Evolutionary conservation across 2,329 filamentous ascomycete genomes (phyloP), one percentile per base, ranked within the genome.

Genomic region (Sordariomycetes sp.): DNA sequence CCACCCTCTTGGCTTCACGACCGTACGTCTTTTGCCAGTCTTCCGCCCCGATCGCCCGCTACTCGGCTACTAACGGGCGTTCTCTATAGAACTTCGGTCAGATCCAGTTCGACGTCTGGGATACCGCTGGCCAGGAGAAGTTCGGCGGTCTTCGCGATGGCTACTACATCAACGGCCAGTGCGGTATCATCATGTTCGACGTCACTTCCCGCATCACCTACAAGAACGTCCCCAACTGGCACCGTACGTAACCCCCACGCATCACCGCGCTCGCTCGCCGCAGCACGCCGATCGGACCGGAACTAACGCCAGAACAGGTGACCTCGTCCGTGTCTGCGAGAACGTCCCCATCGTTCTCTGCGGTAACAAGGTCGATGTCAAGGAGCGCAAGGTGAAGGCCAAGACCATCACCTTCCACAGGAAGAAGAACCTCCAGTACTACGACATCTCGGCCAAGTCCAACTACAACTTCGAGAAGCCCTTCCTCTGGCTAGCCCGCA

Each of bases 381-480:
- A 99, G 88, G 94, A 99, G 85, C 90, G 94, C 76, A 99, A 99
- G 81, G 94, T 99, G 73, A 99, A 99, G 86, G 94, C 94, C 72
- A 99, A 99, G 89, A 95, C 92, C 72, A 99, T 99, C 77, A 99
- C 94, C 65, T 99, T 99, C 89, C 94, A 99, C 84, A 90, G 94
- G 78, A 99, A 99, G 89, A 99, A 99, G 87, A 99, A 97, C 79
- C 86, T 99, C 56, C 94, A 99, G 79, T 99, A 97, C 85, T 99
- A 99, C 83, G 94, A 97, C 68, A 97, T 97, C 74, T 96, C 90
- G 50, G 94, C 94, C 76, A 99, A 97, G 82, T 96, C 91, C 71
- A 97, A 97, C 84, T 97, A 99, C 81, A 97, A 97, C 86, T 97
- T 97, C 76, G 92, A 97, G 86, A 99, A 97, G 85, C 92, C 92